Evolutionary conservation across 2,329 filamentous ascomycete species (phyloP).

Genomic region (Fusarium acutatum): DNA sequence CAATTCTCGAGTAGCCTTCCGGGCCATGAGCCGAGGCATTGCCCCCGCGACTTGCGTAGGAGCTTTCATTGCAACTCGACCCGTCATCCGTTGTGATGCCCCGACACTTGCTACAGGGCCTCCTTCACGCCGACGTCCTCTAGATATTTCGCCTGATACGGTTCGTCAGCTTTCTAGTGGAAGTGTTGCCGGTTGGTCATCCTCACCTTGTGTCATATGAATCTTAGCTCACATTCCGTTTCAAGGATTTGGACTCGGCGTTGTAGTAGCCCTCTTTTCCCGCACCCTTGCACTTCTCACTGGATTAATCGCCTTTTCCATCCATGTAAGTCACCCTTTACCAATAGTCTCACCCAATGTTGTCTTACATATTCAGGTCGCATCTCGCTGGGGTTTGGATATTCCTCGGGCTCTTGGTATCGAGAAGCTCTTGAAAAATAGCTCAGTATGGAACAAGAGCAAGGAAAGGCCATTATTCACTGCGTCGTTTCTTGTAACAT

Average conservation of each 20-base stretch:
- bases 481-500: constrained; percentile 75
- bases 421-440: constrained; percentile 48
- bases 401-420: constrained; percentile 49
- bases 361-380: constrained; percentile 47
- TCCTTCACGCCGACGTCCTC: constrained; percentile 19
- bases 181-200: constrained; percentile 58
- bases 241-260: constrained; percentile 68
- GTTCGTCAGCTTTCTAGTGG: constrained; percentile 63
- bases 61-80: constrained; percentile 36
- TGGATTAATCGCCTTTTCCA: constrained; percentile 68
- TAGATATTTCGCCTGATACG: constrained; percentile 43
- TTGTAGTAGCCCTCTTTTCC: constrained; percentile 76
- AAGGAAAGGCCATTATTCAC: constrained; percentile 71
- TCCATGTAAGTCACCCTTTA: constrained; percentile 62
- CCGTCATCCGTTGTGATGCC: constrained; percentile 44
- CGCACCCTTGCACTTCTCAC: constrained; percentile 73
- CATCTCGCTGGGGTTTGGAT: constrained; percentile 54
- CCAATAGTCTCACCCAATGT: not conserved
- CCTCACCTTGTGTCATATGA: not conserved
- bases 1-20: constrained; percentile 29
- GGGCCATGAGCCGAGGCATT: constrained; percentile 41
- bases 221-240: not conserved
- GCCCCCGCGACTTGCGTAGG: constrained; percentile 42
- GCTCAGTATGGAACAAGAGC: constrained; percentile 57
- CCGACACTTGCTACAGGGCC: constrained; percentile 30